phyloP scores from a whole-genome alignment of 192 early-diverging fungal genomes.

The Cladochytrium replicatum region DNA sequence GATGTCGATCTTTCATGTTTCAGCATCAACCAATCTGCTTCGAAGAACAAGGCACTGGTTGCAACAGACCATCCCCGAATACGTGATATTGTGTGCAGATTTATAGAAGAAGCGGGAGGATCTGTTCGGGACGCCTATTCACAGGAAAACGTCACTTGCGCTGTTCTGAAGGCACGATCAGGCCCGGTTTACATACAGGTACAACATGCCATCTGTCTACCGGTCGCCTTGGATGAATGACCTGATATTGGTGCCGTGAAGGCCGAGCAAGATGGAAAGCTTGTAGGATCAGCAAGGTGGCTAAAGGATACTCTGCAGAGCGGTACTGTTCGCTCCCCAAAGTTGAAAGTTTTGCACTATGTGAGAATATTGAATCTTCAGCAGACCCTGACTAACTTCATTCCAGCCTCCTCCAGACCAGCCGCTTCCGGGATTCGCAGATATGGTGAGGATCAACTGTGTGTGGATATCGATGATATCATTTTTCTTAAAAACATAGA shows the following conservation, averaged over 20 bases:
- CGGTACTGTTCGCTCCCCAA: slow-evolving; percentile 28
- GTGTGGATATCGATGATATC: neutral
- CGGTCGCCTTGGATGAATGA: neutral
- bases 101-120: no score
- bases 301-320: slow-evolving; percentile 32
- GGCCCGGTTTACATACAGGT: slow-evolving; percentile 13
- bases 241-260: neutral
- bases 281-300: slow-evolving; percentile 43
- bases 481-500: slow-evolving; percentile 20
- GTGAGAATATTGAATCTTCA: no score
- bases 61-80: no score
- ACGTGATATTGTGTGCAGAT: no score
- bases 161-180: neutral
- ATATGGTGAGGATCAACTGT: slow-evolving; percentile 17
- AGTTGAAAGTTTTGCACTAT: slow-evolving; percentile 39
- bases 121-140: neutral
- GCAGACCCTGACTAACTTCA: neutral
- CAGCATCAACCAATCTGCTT: no score
- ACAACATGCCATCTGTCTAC: neutral
- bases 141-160: neutral
- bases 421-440: slow-evolving; percentile 34
- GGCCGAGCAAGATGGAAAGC: slow-evolving; percentile 29
- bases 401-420: slow-evolving; percentile 34
- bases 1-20: neutral
- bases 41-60: no score